Conservation (phyloP, 2,329 filamentous ascomycete genomes). For the Fusarium beomiforme region DNA sequence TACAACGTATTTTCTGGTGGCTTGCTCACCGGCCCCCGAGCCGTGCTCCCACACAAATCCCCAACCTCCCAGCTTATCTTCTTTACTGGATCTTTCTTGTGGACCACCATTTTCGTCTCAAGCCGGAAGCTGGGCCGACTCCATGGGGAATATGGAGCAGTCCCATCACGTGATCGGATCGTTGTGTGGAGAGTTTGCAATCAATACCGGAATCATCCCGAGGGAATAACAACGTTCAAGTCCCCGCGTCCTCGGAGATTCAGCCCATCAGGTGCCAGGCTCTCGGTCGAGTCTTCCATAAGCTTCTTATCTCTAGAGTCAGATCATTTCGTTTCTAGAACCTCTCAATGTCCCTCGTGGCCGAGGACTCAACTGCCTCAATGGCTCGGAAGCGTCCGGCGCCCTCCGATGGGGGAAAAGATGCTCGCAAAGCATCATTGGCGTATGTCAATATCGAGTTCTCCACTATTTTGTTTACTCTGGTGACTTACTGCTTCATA, state of each 20-base stretch:
- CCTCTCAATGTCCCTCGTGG: constrained; percentile 18
- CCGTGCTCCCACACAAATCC: neutral
- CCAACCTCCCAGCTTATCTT: neutral
- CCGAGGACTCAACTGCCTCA: constrained; percentile 26
- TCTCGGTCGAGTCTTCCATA: constrained; percentile 27
- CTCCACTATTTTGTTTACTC: constrained; percentile 20
- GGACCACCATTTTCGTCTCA: neutral
- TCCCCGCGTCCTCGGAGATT: constrained; percentile 22
- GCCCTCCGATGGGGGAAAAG: constrained; percentile 31
- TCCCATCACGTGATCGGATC: constrained; percentile 20
- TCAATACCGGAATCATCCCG: constrained; percentile 26
- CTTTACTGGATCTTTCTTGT: neutral
- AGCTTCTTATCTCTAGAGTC: neutral
- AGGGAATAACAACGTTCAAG: constrained; percentile 30
- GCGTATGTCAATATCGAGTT: constrained; percentile 31
- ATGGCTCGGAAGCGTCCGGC: constrained; percentile 40
- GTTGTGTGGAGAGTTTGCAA: neutral
- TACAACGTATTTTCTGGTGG: neutral
- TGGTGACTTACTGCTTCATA: constrained; percentile 2
- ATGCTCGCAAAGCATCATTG: constrained; percentile 40
- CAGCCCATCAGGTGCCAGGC: neutral
- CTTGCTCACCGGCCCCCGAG: neutral
- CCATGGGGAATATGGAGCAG: neutral
- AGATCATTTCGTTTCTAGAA: neutral
- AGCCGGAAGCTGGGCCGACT: constrained; percentile 19